Evolutionary conservation across 306 rosid species (phyloP).

Genomic region (Arachis hypogaea): DNA sequence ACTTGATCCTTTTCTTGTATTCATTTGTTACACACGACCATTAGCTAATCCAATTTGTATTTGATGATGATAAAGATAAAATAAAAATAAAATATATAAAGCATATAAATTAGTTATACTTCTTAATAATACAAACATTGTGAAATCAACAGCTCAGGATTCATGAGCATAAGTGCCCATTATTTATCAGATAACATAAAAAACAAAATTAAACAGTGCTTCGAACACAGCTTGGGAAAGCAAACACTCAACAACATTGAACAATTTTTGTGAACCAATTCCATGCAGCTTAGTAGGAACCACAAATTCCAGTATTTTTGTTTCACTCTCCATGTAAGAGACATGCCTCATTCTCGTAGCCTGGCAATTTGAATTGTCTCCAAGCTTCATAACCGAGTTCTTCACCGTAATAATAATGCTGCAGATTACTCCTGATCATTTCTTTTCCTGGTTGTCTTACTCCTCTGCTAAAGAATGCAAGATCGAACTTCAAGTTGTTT

Average conservation of each 20-base stretch:
- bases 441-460: slow-evolving; percentile 8
- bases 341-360: neutral
- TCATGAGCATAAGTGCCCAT: slow-evolving; percentile 36
- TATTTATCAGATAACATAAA: slow-evolving; percentile 16
- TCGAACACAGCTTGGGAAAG: slow-evolving; percentile 22
- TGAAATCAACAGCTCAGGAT: slow-evolving; percentile 20
- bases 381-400: slow-evolving; percentile 10
- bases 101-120: neutral
- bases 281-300: slow-evolving; percentile 21
- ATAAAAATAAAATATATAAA: slow-evolving; percentile 4
- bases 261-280: slow-evolving; percentile 31
- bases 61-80: neutral
- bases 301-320: neutral
- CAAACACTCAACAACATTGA: slow-evolving; percentile 28
- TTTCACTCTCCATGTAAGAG: slow-evolving; percentile 25
- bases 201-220: neutral
- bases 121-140: slow-evolving; percentile 28
- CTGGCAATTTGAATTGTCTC: slow-evolving; percentile 23
- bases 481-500: neutral
- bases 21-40: neutral
- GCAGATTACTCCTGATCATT: slow-evolving; percentile 25
- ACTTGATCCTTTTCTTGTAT: neutral
- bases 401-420: slow-evolving; percentile 29
- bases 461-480: slow-evolving; percentile 20
- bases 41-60: neutral